A percentile compares a stretch with the other conserved stretches of the same genome.
These are phyloP conservation scores for Pichia phayaonensis DNA, from an alignment of 805 yeast species.

Conservation along the genomic window DNA sequence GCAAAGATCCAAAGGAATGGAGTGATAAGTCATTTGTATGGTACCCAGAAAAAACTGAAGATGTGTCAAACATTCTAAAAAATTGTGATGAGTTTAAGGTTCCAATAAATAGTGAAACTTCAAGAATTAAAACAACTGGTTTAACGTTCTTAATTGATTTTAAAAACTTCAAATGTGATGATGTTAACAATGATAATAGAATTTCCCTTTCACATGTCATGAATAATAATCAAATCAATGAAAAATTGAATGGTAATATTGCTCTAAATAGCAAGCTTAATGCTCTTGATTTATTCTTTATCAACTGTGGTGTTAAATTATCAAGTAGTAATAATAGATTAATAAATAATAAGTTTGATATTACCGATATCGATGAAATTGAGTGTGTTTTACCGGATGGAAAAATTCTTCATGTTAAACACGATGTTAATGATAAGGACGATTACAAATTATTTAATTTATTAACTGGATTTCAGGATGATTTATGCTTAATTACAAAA, in stretches of 20 bases:
- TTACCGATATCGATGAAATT: conserved; percentile 8
- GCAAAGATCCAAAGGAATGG: conserved; percentile 14
- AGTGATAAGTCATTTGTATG: conserved; percentile 14
- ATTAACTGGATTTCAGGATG: conserved; percentile 10
- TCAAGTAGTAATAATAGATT: conserved; percentile 3
- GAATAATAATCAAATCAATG: neutral
- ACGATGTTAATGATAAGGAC: neutral
- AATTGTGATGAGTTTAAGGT: conserved; percentile 22
- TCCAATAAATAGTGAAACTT: conserved; percentile 16
- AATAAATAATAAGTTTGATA: conserved; percentile 10
- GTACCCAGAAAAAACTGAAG: conserved; percentile 18
- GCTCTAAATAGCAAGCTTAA: neutral
- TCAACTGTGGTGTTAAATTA: conserved; percentile 15
- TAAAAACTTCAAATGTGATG: conserved; percentile 11
- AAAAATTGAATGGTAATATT: conserved; percentile 2
- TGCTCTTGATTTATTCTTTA: conserved; percentile 17
- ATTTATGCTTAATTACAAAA: conserved; percentile 17
- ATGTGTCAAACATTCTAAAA: conserved; percentile 18
- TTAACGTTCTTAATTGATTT: conserved; percentile 12
- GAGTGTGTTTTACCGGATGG: conserved; percentile 27
- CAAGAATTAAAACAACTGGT: conserved; percentile 6
- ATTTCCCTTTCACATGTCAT: conserved; percentile 4
- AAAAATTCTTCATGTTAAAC: conserved; percentile 7
- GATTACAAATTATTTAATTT: conserved; percentile 10
- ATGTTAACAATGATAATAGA: neutral